Base-by-base conservation (phyloP, 1,139 yeast species). In the Geotrichum europaeum region DNA sequence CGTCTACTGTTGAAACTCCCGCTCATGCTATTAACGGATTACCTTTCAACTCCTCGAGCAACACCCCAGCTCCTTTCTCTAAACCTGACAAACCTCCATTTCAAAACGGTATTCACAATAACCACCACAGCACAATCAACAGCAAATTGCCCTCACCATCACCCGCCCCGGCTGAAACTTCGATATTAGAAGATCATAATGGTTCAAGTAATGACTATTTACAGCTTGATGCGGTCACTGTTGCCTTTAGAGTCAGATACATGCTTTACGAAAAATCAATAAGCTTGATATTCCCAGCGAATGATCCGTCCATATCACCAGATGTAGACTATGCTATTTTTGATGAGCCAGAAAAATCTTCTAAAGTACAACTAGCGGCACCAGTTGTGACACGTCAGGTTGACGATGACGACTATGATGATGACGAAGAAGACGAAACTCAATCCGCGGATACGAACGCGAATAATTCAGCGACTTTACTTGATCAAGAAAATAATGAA, bases 191-290 rank as follows among this genome's bases (percentile, higher is more conserved):
- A 22, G 61, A 59, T 20, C 52, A 30, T 12, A 57, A 52, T 13
- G 45, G 32, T 18, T 15, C 49, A 13, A 49, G 30, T 20, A 49
- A 49, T 6, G 62, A 59, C 51, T 54, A 43, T 22, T 30, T 56
- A 18, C 58, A 59, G 13, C 56, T 75, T 18, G 78, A 77, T 61
- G 66, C 73, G 7, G 66, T 73, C 24, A 65, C 69, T 34, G 65
- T 77, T 51, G 76, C 79, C 47, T 71, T 76, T 57, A 69, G 77
- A 34, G 75, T 77, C 10, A 63, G 80, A 30, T 76, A 75, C 60
- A 77, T 77, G 79, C 69, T 77, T 12, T 76, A 70, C 63, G 80
- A 76, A 58, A 69, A 67, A 61, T 66, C 74, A 4, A 66, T 75
- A 10, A 71, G 71, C 10, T 62, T 71, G 52, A 49, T 75, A 24